A percentile compares a stretch with the other conserved stretches of the same genome.
Evolutionary conservation across 148 eudicot genomes (phyloP).

Genomic region (Rhododendron griersonianum): DNA sequence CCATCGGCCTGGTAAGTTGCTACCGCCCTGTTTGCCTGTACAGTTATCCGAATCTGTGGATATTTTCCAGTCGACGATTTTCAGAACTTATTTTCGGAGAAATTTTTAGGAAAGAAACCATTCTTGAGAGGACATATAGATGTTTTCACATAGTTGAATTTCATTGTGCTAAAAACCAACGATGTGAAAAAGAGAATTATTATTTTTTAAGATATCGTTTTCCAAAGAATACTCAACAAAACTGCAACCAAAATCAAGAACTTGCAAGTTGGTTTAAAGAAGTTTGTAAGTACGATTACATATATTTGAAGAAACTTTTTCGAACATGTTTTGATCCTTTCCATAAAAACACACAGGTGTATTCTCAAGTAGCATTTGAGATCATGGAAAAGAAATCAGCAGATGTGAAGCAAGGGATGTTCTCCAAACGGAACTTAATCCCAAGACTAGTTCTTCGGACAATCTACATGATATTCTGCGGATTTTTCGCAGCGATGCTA

Average conservation of each 20-base stretch:
- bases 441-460: slow-evolving; percentile 73
- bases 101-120: not conserved
- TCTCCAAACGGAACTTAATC: slow-evolving; percentile 77
- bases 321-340: not conserved
- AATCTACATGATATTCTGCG: slow-evolving; percentile 63
- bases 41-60: not conserved
- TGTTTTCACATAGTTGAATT: not conserved
- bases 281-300: not conserved
- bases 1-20: slow-evolving; percentile 77
- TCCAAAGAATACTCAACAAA: not conserved
- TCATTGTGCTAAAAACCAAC: not conserved
- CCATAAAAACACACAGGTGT: slow-evolving; percentile 38
- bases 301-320: not conserved
- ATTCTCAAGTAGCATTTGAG: slow-evolving; percentile 95
- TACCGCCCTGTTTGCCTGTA: not conserved
- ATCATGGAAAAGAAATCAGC: slow-evolving; percentile 93
- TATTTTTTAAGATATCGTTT: no score
- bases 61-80: not conserved
- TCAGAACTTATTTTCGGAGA: not conserved
- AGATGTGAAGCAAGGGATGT: slow-evolving; percentile 60
- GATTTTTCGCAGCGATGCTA: slow-evolving; percentile 87
- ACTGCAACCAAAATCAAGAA: not conserved
- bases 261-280: not conserved
- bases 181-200: not conserved
- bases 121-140: not conserved